Percentiles rank a stretch among this genome's conserved stretches.
Conservation (phyloP, 768 basidiomycete genomes). For the Galerina sulciceps region DNA sequence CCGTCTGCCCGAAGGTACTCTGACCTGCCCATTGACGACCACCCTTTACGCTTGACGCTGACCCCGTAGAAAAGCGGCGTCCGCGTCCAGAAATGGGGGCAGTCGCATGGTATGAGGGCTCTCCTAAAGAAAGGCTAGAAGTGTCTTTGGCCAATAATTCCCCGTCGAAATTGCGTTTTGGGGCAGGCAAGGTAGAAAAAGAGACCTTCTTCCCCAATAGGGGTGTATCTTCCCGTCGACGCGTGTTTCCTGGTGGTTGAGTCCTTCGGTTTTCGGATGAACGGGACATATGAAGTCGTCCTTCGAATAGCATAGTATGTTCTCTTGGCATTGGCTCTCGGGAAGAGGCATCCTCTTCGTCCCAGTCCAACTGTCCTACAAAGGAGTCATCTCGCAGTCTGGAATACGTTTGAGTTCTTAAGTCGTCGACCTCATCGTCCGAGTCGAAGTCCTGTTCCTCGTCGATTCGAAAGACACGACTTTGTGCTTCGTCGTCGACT, state of each 20-base stretch:
- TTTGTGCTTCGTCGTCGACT: slow-evolving; percentile 40
- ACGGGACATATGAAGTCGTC: neutral
- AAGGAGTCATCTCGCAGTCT: slow-evolving; percentile 28
- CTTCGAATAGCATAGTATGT: neutral
- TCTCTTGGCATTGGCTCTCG: slow-evolving; percentile 1
- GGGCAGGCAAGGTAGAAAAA: slow-evolving; percentile 26
- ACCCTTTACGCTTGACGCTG: slow-evolving; percentile 30
- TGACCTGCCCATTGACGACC: slow-evolving; percentile 48
- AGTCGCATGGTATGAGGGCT: slow-evolving; percentile 13
- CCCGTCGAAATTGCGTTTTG: slow-evolving; percentile 6
- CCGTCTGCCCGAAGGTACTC: slow-evolving; percentile 78
- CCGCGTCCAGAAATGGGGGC: slow-evolving; percentile 19
- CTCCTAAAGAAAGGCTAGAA: neutral
- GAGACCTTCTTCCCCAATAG: slow-evolving; percentile 44
- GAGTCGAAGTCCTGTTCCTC: slow-evolving; percentile 26
- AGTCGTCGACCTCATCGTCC: slow-evolving; percentile 18
- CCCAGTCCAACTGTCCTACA: slow-evolving; percentile 34
- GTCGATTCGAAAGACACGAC: slow-evolving; percentile 19
- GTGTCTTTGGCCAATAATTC: neutral
- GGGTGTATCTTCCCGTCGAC: slow-evolving; percentile 37
- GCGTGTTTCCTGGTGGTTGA: neutral
- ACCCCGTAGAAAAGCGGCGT: slow-evolving; percentile 38
- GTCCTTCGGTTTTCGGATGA: neutral
- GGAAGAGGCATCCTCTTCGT: slow-evolving; percentile 31
- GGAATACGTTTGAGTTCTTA: slow-evolving; percentile 2